phyloP scores from a whole-genome alignment of 495 filamentous ascomycete species.

The Hypoxylon cercidicola region DNA sequence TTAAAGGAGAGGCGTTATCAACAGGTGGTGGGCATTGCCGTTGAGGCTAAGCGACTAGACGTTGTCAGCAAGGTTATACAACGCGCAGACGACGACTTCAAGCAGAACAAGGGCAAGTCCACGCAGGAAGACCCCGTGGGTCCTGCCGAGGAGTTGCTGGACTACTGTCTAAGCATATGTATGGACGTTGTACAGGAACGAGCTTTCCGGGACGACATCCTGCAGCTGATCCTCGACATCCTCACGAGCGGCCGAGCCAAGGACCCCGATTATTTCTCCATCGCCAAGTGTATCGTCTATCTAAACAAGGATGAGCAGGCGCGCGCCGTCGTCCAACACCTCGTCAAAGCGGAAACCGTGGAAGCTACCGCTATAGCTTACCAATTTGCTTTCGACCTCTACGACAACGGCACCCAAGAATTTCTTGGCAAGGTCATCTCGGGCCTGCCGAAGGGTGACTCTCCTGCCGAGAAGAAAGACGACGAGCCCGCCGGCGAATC shows the following conservation, averaged over 20 bases:
- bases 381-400: conserved; percentile 97
- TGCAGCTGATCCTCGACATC: conserved; percentile 86
- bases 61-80: conserved; percentile 89
- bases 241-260: conserved; percentile 64
- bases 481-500: conserved; percentile 60
- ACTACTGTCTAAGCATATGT: conserved; percentile 94
- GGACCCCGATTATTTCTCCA: conserved; percentile 96
- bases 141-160: conserved; percentile 90
- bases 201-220: conserved; percentile 78
- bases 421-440: conserved; percentile 91
- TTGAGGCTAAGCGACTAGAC: conserved; percentile 93
- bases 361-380: conserved; percentile 87
- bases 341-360: conserved; percentile 81
- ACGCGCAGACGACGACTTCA: conserved; percentile 80
- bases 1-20: conserved; percentile 87
- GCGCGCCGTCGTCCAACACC: conserved; percentile 81
- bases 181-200: conserved; percentile 98
- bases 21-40: conserved; percentile 98
- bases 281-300: conserved; percentile 98
- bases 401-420: conserved; percentile 97
- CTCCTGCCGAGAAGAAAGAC: conserved; percentile 59
- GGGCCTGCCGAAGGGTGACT: conserved; percentile 72
- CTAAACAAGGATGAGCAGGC: conserved; percentile 92
- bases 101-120: conserved; percentile 66
- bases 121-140: conserved; percentile 59